Conservation (phyloP, 75 land plant species). For the Pinus taeda region DNA sequence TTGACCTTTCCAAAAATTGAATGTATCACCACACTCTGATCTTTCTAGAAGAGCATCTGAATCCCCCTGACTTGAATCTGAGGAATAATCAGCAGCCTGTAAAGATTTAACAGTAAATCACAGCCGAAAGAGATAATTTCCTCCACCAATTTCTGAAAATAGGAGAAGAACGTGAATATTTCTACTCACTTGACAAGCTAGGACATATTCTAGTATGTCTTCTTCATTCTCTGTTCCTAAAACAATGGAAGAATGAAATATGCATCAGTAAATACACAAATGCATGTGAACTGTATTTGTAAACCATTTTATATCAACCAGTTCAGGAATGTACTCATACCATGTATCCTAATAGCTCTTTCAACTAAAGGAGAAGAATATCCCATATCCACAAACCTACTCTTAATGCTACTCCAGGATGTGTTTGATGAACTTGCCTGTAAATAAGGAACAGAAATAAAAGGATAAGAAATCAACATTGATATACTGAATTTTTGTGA, state of each 20-base stretch:
- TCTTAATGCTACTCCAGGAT: no score
- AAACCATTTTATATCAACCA: no score
- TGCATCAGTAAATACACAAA: not conserved
- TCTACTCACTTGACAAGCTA: not conserved
- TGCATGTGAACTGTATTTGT: no score
- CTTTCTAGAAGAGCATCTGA: not conserved
- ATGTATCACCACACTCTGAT: not conserved
- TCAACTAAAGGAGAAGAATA: no score
- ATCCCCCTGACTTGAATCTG: not conserved
- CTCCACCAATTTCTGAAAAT: not conserved
- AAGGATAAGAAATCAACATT: no score
- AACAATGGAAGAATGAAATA: not conserved
- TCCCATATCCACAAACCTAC: no score
- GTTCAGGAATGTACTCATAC: no score
- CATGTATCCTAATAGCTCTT: no score
- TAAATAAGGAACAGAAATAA: no score
- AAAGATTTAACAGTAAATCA: not conserved
- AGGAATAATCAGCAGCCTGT: not conserved
- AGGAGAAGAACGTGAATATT: not conserved
- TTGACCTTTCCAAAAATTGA: no score
- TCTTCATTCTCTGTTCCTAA: constrained; percentile 1
- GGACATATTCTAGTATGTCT: not conserved
- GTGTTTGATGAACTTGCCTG: no score
- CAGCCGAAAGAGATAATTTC: not conserved
- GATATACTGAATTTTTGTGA: no score